These are phyloP conservation scores for Grigorovia yakushimaensis DNA, from an alignment of 805 yeast genomes.

Conservation along the genomic window DNA sequence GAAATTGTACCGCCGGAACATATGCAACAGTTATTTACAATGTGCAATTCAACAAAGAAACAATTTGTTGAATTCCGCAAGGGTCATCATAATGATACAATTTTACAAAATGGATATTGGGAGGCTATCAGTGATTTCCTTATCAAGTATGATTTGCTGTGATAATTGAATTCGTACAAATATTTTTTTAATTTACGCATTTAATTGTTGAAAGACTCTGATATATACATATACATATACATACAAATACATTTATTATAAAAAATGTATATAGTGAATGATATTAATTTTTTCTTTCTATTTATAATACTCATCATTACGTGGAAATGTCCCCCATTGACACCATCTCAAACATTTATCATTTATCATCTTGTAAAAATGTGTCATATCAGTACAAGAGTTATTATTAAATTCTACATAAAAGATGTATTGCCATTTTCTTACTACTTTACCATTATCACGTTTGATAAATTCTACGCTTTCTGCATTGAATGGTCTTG, in stretches of 20 bases:
- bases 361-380: slow-evolving; percentile 36
- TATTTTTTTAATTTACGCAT: too few species aligned
- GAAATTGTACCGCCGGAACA: slow-evolving; percentile 89
- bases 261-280: too few species aligned
- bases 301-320: slow-evolving; percentile 33
- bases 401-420: slow-evolving; percentile 51
- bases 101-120: slow-evolving; percentile 72
- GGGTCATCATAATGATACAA: slow-evolving; percentile 78
- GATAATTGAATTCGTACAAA: background rate
- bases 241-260: too few species aligned
- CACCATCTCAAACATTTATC: slow-evolving; percentile 40
- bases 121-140: slow-evolving; percentile 45
- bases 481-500: slow-evolving; percentile 52
- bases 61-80: slow-evolving; percentile 43
- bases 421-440: slow-evolving; percentile 71
- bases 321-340: slow-evolving; percentile 49
- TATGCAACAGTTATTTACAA: slow-evolving; percentile 49
- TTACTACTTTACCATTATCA: slow-evolving; percentile 1
- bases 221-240: too few species aligned
- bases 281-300: too few species aligned
- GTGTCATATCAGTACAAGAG: slow-evolving; percentile 18
- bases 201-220: too few species aligned
- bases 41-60: slow-evolving; percentile 45
- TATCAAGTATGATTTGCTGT: background rate
- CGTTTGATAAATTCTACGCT: background rate